Percentiles rank a stretch among this genome's conserved stretches.
These are phyloP conservation scores for Naganishia cerealis DNA, from an alignment of 1,284 basidiomycete species.

Conservation along the genomic window DNA sequence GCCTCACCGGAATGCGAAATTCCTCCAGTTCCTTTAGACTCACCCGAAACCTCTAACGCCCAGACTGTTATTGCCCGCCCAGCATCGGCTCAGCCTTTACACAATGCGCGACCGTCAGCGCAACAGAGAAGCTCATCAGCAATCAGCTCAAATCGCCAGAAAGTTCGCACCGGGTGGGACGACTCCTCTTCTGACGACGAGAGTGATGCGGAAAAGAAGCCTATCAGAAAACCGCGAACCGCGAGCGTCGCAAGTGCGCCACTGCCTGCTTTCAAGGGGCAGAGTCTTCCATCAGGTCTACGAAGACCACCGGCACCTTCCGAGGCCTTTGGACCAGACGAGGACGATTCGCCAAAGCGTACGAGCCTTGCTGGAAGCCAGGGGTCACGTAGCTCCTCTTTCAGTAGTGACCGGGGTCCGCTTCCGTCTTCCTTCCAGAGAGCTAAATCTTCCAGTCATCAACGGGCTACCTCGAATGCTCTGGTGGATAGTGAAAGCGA, in stretches of 20 bases:
- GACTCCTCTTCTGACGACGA: constrained; percentile 29
- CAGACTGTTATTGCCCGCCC: constrained; percentile 1
- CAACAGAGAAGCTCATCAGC: constrained; percentile 13
- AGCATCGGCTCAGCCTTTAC: constrained; percentile 2
- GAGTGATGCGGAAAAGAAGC: constrained; percentile 13
- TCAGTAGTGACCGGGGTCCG: constrained; percentile 5
- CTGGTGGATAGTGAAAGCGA: constrained; percentile 14
- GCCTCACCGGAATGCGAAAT: constrained; percentile 24
- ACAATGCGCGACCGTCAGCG: background rate
- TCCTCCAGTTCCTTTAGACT: constrained; percentile 2
- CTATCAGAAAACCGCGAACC: constrained; percentile 1
- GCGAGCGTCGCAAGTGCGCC: constrained; percentile 12
- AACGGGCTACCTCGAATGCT: constrained; percentile 1
- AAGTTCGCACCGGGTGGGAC: constrained; percentile 26
- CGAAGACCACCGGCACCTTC: constrained; percentile 33
- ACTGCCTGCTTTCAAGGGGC: constrained; percentile 16
- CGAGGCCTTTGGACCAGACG: constrained; percentile 31
- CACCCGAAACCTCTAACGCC: constrained; percentile 3
- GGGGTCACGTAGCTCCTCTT: constrained; percentile 22
- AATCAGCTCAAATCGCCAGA: constrained; percentile 16
- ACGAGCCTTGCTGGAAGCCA: background rate
- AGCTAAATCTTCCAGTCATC: constrained; percentile 13
- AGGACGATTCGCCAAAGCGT: constrained; percentile 8
- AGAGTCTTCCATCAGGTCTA: constrained; percentile 33
- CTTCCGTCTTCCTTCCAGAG: constrained; percentile 17